A percentile compares a stretch with the other conserved stretches of the same genome.
phyloP scores from a whole-genome alignment of 148 eudicot species.

The Vaccinium corymbosum region DNA sequence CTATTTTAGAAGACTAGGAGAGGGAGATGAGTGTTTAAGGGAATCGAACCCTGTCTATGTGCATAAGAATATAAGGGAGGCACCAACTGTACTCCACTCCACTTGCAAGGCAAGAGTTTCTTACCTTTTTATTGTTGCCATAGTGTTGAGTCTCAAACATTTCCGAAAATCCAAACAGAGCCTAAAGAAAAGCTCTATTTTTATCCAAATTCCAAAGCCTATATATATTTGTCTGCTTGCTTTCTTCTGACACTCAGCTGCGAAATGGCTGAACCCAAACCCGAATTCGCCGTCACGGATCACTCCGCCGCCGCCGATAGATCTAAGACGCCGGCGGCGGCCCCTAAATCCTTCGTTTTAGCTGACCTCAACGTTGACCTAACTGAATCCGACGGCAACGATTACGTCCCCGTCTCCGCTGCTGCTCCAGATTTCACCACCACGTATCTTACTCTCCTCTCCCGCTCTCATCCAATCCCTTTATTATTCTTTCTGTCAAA shows the following conservation, averaged over 20 bases:
- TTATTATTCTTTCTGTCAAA: background rate
- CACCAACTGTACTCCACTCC: too few species aligned
- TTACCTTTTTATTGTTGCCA: too few species aligned
- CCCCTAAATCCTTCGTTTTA: constrained; percentile 48
- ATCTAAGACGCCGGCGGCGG: constrained; percentile 22
- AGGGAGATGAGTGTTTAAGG: background rate
- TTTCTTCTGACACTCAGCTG: background rate
- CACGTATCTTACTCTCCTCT: background rate
- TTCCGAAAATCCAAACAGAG: too few species aligned
- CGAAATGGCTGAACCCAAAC: constrained; percentile 11
- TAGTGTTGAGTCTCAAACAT: too few species aligned
- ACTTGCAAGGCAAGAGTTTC: too few species aligned
- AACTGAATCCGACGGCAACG: constrained; percentile 58
- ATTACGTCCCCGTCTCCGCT: constrained; percentile 18
- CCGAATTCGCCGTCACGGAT: background rate
- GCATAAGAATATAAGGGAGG: too few species aligned
- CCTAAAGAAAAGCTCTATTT: background rate
- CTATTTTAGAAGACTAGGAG: too few species aligned
- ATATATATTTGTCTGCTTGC: background rate
- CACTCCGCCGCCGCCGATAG: constrained; percentile 19
- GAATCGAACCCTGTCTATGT: too few species aligned
- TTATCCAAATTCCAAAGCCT: background rate
- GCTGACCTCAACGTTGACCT: constrained; percentile 93
- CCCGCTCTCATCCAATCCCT: constrained; percentile 3
- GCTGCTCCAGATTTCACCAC: background rate